Evolutionary conservation across 805 yeast species (phyloP).

Genomic region (Cyberlindnera mrakii): DNA sequence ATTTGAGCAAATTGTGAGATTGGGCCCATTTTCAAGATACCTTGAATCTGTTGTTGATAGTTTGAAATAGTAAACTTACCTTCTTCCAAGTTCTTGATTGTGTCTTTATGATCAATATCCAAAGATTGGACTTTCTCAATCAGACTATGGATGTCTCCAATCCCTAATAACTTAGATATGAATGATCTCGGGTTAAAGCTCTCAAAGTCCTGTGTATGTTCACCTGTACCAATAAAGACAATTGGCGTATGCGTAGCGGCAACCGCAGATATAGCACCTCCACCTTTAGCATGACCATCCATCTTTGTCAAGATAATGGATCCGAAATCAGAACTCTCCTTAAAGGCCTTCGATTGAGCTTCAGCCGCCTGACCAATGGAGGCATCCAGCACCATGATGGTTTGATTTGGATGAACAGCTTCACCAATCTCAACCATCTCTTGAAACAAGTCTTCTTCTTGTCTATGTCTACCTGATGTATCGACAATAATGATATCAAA

Average conservation of each 20-base stretch:
- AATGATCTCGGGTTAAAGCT: slow-evolving; percentile 85
- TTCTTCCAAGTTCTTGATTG: slow-evolving; percentile 87
- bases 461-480: slow-evolving; percentile 97
- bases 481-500: slow-evolving; percentile 94
- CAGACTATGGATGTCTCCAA: slow-evolving; percentile 90
- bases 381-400: slow-evolving; percentile 96
- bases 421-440: slow-evolving; percentile 93
- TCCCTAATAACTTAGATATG: slow-evolving; percentile 86
- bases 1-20: slow-evolving; percentile 87
- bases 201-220: slow-evolving; percentile 90
- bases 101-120: slow-evolving; percentile 82
- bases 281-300: slow-evolving; percentile 99
- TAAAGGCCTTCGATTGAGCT: slow-evolving; percentile 88
- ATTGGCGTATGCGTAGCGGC: slow-evolving; percentile 96
- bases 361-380: slow-evolving; percentile 99
- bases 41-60: slow-evolving; percentile 90
- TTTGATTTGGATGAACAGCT: slow-evolving; percentile 88
- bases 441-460: slow-evolving; percentile 82
- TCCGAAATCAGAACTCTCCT: slow-evolving; percentile 89
- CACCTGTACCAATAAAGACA: slow-evolving; percentile 97
- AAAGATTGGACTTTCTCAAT: slow-evolving; percentile 90
- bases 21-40: slow-evolving; percentile 96
- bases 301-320: slow-evolving; percentile 90
- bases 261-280: slow-evolving; percentile 98
- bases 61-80: slow-evolving; percentile 92